phyloP scores from a whole-genome alignment of 2,329 filamentous ascomycete species.

The Cladophialophora psammophila region DNA sequence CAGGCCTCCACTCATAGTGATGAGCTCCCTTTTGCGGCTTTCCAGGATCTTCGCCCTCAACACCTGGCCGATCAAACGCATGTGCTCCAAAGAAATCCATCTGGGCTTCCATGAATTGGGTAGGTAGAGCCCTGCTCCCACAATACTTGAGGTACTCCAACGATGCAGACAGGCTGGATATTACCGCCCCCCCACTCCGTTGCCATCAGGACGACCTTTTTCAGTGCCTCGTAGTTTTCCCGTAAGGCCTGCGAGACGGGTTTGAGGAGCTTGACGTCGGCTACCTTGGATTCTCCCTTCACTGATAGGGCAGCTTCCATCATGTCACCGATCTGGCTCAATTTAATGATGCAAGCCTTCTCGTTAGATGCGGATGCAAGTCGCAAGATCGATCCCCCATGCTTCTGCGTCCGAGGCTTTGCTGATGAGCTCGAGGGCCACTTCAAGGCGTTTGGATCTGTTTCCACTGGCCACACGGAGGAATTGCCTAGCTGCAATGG shows the following conservation, averaged over 20 bases:
- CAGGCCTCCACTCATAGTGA: conserved; percentile 14
- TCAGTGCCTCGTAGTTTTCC: neutral
- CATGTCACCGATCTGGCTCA: conserved; percentile 5
- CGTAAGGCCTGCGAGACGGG: neutral
- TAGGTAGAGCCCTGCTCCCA: conserved; percentile 2
- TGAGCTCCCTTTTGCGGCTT: conserved; percentile 6
- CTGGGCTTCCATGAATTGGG: conserved; percentile 14
- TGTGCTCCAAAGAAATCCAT: neutral
- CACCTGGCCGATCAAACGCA: neutral
- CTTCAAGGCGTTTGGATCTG: neutral
- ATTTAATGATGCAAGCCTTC: conserved; percentile 15
- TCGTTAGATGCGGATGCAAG: conserved; percentile 12
- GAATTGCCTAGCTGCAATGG: conserved; percentile 6
- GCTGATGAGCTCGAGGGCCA: conserved; percentile 8
- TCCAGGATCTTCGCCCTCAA: conserved; percentile 4
- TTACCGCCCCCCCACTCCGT: neutral
- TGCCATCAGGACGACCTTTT: conserved; percentile 9
- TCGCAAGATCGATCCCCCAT: conserved; percentile 9
- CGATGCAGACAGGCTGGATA: conserved; percentile 1
- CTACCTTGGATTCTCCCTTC: neutral
- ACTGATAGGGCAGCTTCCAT: neutral
- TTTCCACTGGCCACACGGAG: neutral
- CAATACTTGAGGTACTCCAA: conserved; percentile 11
- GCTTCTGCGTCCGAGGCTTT: neutral
- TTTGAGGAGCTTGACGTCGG: conserved; percentile 2